phyloP scores from a whole-genome alignment of 805 yeast species.

The Kodamaea laetipori region DNA sequence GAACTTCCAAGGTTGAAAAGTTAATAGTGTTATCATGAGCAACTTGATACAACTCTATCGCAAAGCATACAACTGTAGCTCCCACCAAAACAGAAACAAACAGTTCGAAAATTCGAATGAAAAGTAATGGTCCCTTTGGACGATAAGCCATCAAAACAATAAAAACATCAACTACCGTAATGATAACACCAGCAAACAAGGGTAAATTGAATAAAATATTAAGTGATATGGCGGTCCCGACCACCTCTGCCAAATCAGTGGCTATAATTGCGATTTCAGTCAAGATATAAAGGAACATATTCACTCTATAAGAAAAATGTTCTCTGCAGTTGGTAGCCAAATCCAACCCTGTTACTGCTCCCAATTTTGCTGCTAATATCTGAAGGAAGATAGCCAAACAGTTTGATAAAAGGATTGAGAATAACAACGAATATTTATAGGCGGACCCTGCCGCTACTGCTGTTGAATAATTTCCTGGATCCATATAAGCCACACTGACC shows the following conservation, averaged over 20 bases:
- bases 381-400: conserved; percentile 87
- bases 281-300: conserved; percentile 64
- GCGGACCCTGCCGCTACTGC: conserved; percentile 94
- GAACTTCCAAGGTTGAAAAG: conserved; percentile 52
- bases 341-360: conserved; percentile 92
- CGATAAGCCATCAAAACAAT: conserved; percentile 84
- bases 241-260: conserved; percentile 95
- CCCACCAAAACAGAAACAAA: conserved; percentile 77
- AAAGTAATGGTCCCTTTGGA: conserved; percentile 77
- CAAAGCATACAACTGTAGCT: conserved; percentile 84
- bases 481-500: conserved; percentile 96
- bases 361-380: conserved; percentile 80
- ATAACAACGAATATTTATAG: conserved; percentile 74
- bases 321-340: conserved; percentile 83
- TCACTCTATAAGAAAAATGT: conserved; percentile 65
- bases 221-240: conserved; percentile 94
- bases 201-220: conserved; percentile 83
- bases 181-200: conserved; percentile 74
- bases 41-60: conserved; percentile 72
- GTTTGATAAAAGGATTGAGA: conserved; percentile 77
- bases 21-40: conserved; percentile 49
- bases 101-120: conserved; percentile 78
- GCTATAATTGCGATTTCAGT: conserved; percentile 93
- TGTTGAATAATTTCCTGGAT: conserved; percentile 95
- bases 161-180: conserved; percentile 84